Base-by-base conservation (phyloP, 1,284 basidiomycete species). In the Austropuccinia psidii region DNA sequence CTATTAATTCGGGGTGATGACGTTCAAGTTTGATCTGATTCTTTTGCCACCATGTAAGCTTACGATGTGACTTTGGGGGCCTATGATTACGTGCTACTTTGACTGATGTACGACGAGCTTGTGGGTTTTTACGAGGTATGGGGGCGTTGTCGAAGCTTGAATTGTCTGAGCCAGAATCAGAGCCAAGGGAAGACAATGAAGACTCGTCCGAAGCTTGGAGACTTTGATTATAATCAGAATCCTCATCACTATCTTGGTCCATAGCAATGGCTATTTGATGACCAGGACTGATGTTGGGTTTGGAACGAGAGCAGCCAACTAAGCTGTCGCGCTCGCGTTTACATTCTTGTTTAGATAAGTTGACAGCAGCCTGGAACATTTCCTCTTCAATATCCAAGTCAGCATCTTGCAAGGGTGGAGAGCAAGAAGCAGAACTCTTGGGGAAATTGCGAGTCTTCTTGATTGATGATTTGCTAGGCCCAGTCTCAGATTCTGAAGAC, bases 1-100 rank as follows among this genome's bases (percentile, higher is more conserved):
- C 84, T 67, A 81, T 83, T 35, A 99, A 86, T 79, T 98, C 92
- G 4, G 83, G 82, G 76, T 85, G 85, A 76, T 84, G 80, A 78
- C 80, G 61, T 47, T 73, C 72, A 17, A 73, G 52, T 31, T 62
- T 61, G 50, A 65, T 27, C 33, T 73, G 72, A 33, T 73, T 73
- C 21, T 43, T 73, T 50, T 73, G 24, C 72, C 72, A 73, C 72
- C 72, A 73, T 7, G 72, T 73, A 2, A 73, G 35, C 24, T 27
- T 17, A 45, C 11, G 13, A 8, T 31, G 6, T 2, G 54, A 33
- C 19, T 55, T 55, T 6, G 27, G 6, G 19, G 19, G 27, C 27
- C 35, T 55, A 3, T 1, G n/a, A n/a, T 8, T 9, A 52, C 21
- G 64, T 54, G 21, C 33, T 54, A 39, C 4, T 31, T 49, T 17